Conservation (phyloP, 2,329 filamentous ascomycete genomes). For the Bipolaris sorokiniana region DNA sequence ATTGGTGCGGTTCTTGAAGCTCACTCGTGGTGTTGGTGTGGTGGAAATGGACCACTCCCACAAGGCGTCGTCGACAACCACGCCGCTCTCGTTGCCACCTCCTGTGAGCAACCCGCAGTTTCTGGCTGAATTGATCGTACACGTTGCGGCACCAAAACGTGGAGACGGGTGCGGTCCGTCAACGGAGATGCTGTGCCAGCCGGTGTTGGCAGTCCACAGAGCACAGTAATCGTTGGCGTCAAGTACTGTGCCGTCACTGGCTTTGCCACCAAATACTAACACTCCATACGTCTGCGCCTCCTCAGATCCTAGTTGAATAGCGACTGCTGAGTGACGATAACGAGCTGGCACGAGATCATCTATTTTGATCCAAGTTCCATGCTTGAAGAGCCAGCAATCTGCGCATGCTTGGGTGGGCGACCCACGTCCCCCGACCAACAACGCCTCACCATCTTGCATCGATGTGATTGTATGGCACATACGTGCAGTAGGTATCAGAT, state of each 20-base stretch:
- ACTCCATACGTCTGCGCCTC: constrained; percentile 51
- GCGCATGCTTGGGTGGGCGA: constrained; percentile 72
- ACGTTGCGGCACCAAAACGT: constrained; percentile 65
- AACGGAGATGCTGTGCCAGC: constrained; percentile 58
- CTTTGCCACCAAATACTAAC: constrained; percentile 56
- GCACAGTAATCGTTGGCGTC: constrained; percentile 46
- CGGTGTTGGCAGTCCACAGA: constrained; percentile 55
- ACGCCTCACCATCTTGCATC: constrained; percentile 61
- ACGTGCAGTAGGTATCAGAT: constrained; percentile 40
- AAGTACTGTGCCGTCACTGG: constrained; percentile 50
- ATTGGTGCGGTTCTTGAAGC: constrained; percentile 40
- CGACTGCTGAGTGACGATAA: constrained; percentile 74
- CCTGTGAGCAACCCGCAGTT: constrained; percentile 71
- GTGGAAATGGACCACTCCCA: constrained; percentile 66
- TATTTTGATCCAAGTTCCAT: constrained; percentile 67
- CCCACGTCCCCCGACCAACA: constrained; percentile 79
- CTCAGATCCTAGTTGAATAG: constrained; percentile 51
- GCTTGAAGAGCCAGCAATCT: constrained; percentile 77
- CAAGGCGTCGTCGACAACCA: constrained; percentile 64
- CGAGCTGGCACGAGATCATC: constrained; percentile 72
- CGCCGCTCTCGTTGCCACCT: constrained; percentile 70
- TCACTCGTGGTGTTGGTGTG: constrained; percentile 36
- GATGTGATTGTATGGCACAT: constrained; percentile 81
- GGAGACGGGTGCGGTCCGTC: constrained; percentile 51
- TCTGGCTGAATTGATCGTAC: constrained; percentile 48